Conservation (phyloP, 1,284 basidiomycete genomes). For the Cutaneotrichosporon sp. region DNA sequence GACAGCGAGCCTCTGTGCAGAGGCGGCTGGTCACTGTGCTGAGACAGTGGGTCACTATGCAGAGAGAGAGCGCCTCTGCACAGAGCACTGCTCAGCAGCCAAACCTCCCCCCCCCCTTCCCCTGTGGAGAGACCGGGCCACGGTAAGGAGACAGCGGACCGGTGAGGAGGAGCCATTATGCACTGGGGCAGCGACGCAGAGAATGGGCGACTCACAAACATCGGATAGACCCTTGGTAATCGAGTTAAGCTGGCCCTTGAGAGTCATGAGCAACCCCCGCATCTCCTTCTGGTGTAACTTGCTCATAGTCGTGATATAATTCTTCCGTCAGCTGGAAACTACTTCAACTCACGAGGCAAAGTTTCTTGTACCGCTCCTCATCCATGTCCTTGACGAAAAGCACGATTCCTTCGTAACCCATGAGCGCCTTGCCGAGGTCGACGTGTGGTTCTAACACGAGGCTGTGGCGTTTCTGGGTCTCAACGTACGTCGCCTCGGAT, state of each 20-base stretch:
- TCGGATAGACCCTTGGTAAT: constrained; percentile 39
- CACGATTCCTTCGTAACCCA: constrained; percentile 83
- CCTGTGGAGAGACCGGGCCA: too few relatives aligned
- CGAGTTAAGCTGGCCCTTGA: constrained; percentile 65
- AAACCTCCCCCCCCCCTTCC: too few relatives aligned
- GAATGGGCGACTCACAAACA: constrained; percentile 32
- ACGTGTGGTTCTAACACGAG: constrained; percentile 62
- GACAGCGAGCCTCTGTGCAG: too few relatives aligned
- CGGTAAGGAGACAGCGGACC: too few relatives aligned
- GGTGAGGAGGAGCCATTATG: too few relatives aligned
- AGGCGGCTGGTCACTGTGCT: too few relatives aligned
- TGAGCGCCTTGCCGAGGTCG: constrained; percentile 75
- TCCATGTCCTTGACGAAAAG: constrained; percentile 96
- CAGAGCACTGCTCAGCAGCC: too few relatives aligned
- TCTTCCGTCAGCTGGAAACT: constrained; percentile 56
- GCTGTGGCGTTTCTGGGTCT: constrained; percentile 37
- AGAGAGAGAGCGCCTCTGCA: too few relatives aligned
- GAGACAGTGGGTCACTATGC: too few relatives aligned
- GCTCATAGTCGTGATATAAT: constrained; percentile 81
- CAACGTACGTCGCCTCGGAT: constrained; percentile 51
- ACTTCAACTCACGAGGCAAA: constrained; percentile 72
- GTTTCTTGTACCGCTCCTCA: constrained; percentile 72
- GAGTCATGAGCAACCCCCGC: constrained; percentile 65
- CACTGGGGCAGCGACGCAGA: too few relatives aligned
- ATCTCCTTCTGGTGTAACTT: constrained; percentile 77